phyloP scores from a whole-genome alignment of 73 alveolate genomes.

The Tetrahymena elliotti region DNA sequence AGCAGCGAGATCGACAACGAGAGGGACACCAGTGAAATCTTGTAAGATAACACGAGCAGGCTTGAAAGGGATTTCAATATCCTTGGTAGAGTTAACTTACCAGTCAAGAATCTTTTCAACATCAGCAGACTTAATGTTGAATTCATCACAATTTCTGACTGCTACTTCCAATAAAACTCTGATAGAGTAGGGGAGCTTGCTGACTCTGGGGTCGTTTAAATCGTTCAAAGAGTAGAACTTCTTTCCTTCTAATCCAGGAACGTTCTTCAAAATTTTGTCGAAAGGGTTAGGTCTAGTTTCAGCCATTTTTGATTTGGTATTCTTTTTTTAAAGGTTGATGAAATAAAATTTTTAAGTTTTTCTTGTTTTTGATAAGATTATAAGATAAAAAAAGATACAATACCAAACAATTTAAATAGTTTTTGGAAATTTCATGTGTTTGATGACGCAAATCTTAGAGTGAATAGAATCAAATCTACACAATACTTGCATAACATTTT shows the following conservation, averaged over 20 bases:
- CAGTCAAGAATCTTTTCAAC: slow-evolving; percentile 79
- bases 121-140: slow-evolving; percentile 58
- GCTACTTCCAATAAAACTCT: slow-evolving; percentile 79
- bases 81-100: slow-evolving; percentile 60
- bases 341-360: background rate
- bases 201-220: slow-evolving; percentile 55
- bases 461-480: background rate
- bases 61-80: slow-evolving; percentile 78
- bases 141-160: slow-evolving; percentile 84
- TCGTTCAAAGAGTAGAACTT: slow-evolving; percentile 45
- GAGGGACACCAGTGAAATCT: slow-evolving; percentile 91
- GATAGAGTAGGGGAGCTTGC: slow-evolving; percentile 72
- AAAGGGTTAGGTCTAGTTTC: background rate
- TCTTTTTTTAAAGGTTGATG: background rate
- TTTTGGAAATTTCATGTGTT: background rate
- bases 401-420: background rate
- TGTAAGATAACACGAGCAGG: slow-evolving; percentile 87
- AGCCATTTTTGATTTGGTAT: background rate
- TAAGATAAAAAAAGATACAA: background rate
- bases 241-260: background rate
- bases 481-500: background rate
- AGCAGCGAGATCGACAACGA: slow-evolving; percentile 87
- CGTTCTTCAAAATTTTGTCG: slow-evolving; percentile 9
- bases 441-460: background rate
- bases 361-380: background rate